Conservation (phyloP, 768 basidiomycete genomes). For the Suillus plorans region DNA sequence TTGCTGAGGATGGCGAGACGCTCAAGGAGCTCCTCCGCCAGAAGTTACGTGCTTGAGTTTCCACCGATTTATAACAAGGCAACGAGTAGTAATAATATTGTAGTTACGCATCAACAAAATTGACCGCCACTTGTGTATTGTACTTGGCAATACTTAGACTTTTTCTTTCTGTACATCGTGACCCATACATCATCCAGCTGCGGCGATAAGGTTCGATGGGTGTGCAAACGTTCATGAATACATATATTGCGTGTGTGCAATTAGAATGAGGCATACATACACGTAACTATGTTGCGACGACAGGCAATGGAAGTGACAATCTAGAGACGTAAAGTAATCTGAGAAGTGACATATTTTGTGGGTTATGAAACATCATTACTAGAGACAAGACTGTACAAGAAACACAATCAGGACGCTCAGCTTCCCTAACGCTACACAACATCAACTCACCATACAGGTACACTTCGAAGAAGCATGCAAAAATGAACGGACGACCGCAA, state of each 20-base stretch:
- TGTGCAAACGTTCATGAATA: background rate
- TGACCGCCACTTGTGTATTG: background rate
- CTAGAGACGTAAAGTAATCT: background rate
- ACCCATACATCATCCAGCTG: background rate
- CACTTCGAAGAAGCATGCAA: background rate
- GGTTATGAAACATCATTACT: background rate
- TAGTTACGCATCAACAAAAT: background rate
- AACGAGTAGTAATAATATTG: background rate
- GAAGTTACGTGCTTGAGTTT: constrained; percentile 44
- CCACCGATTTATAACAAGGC: background rate
- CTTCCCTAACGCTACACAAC: background rate
- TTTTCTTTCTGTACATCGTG: background rate
- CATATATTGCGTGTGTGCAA: background rate
- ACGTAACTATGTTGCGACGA: background rate
- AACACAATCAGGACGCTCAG: background rate
- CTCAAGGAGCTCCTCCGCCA: constrained; percentile 80
- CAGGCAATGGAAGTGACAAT: background rate
- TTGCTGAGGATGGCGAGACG: constrained; percentile 91
- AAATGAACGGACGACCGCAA: background rate
- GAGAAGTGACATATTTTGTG: background rate
- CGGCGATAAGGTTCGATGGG: background rate
- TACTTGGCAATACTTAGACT: constrained; percentile 2
- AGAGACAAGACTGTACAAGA: constrained; percentile 1
- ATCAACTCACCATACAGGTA: constrained; percentile 1
- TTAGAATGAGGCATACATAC: constrained; percentile 3